Conservation (phyloP, 2,329 filamentous ascomycete genomes). For the Dactylellina drechsleri region DNA sequence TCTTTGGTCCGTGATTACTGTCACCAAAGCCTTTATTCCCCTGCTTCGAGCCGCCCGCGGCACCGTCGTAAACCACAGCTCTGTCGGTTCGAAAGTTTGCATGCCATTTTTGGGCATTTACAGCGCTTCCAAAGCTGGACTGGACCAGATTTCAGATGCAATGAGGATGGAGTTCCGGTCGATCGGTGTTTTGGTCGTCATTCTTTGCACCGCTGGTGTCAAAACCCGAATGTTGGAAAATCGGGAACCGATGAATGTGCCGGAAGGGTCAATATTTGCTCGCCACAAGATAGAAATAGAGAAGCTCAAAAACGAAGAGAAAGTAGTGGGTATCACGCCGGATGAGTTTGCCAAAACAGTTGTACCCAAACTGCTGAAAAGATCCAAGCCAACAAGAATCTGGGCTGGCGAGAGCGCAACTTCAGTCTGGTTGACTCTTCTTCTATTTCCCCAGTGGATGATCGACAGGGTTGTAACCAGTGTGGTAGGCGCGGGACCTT, state of each 20-base stretch:
- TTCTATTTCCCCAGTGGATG: conserved; percentile 7
- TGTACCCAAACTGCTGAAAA: conserved; percentile 12
- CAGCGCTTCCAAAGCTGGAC: conserved; percentile 21
- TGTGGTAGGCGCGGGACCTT: conserved; percentile 4
- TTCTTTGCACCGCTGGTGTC: conserved; percentile 19
- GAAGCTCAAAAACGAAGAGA: conserved; percentile 21
- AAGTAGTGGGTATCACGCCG: conserved; percentile 10
- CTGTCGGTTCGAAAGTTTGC: conserved; percentile 23
- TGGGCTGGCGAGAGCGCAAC: conserved; percentile 18
- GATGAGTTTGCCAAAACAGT: conserved; percentile 5
- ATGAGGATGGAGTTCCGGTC: conserved; percentile 30
- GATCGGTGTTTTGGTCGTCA: conserved; percentile 15
- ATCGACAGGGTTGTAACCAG: conserved; percentile 12
- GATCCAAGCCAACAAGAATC: conserved; percentile 10
- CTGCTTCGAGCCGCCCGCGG: conserved; percentile 56
- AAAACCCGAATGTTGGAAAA: conserved; percentile 23
- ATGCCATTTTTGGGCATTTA: conserved; percentile 25
- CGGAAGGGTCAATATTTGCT: conserved; percentile 21
- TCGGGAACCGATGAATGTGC: conserved; percentile 13
- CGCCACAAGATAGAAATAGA: conserved; percentile 6
- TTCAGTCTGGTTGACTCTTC: conserved; percentile 6
- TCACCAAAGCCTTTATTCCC: conserved; percentile 62
- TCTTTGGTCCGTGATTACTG: conserved; percentile 61
- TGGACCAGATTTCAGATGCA: conserved; percentile 17
- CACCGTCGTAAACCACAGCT: conserved; percentile 52